Conservation (phyloP, 2,329 filamentous ascomycete species). For the Botrytis deweyae region DNA sequence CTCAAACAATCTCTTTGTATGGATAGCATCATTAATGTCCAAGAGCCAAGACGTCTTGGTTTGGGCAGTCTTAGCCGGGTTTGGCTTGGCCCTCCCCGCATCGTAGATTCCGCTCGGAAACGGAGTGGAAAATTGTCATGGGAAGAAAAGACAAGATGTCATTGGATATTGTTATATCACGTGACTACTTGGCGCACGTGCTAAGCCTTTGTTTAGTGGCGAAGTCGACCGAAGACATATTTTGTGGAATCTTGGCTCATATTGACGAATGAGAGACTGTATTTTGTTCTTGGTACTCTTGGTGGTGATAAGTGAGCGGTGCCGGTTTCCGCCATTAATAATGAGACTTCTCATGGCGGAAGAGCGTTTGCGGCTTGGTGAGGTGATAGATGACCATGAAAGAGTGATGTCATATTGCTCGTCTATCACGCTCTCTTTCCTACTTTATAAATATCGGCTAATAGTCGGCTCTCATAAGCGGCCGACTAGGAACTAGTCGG, state of each 20-base stretch:
- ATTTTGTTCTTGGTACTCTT: neutral
- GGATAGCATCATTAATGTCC: neutral
- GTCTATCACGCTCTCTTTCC: neutral
- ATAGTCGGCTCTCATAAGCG: too few species aligned
- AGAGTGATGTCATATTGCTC: neutral
- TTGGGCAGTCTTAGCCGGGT: neutral
- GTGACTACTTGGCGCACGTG: neutral
- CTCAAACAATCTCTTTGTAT: neutral
- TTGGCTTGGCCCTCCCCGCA: constrained; percentile 4
- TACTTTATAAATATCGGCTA: neutral
- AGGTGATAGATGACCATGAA: neutral
- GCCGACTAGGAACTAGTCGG: too few species aligned
- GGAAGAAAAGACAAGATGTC: neutral
- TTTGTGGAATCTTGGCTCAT: neutral
- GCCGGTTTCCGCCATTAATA: neutral
- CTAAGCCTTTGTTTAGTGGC: neutral
- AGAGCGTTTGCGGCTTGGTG: neutral
- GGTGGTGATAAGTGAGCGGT: neutral
- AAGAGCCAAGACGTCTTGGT: constrained; percentile 5
- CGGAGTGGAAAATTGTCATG: neutral
- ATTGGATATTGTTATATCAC: neutral
- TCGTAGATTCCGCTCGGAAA: constrained; percentile 6
- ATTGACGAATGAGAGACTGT: neutral
- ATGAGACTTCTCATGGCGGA: constrained; percentile 1
- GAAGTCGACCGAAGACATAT: neutral